Evolutionary conservation across 257 asterid species (phyloP), one percentile per base, ranked within the genome.

Genomic region (Rubia yunnanensis): DNA sequence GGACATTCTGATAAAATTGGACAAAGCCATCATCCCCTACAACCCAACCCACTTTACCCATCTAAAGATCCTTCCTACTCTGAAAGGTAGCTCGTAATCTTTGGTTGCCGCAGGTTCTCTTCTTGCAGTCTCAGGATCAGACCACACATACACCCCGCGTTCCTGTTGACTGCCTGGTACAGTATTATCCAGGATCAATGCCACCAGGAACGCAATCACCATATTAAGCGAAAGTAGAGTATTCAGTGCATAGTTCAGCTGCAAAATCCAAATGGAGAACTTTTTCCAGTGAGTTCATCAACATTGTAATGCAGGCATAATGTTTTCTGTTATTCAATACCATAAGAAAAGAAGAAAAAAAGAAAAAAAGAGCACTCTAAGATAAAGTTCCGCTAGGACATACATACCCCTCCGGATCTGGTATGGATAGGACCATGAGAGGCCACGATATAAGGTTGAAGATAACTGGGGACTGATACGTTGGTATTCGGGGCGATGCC

Each of bases 31-130:
- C 35, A 4, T 64, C 72, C 1, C 61, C 77, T 82, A 89, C 23
- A 94, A 85, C 32, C 99, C 99, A 1, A 94, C 96, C 96, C 96
- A 94, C 72, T 88, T 94, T 34, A 94, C 97, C 99, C 99, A 94
- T 82, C 92, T 75, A 84, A 94, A 94, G 7, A 87, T 9, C 71
- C 72, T 86, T 58, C 95, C 87, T 5, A 90, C 97, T 77, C 97
- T 72, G 36, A 94, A 85, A 1, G 99, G 99, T 58, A 94, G 76
- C 78, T 67, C 92, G 0, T 94, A 94, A 80, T 90, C 99, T 69
- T 86, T 85, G 32, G 80, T 82, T 24, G 90, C 95, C 1, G 95
- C 91, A 24, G 99, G 95, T 41, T 94, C 99, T 57, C 95, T 88
- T 76, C 95, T 85, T 15, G 97, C 99, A 68, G 95, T 81, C 73